Evolutionary conservation across 352 stramenopile genomes (phyloP).

Genomic region (Pythium oligandrum): DNA sequence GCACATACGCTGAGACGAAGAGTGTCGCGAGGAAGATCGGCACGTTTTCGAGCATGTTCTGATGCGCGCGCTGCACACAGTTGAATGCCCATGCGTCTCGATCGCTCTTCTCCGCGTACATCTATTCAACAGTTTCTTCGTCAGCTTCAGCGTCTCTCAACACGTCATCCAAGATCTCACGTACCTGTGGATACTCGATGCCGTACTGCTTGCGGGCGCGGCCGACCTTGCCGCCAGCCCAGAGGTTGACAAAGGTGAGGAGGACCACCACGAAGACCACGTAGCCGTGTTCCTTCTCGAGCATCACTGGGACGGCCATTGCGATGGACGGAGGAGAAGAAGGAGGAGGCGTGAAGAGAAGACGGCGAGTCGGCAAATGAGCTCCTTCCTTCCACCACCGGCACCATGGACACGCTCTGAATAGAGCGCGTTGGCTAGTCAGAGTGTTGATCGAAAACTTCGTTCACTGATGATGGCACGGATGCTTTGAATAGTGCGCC

Average conservation of each 20-base stretch:
- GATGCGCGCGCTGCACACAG: conserved; percentile 88
- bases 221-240: conserved; percentile 54
- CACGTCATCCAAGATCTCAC: background rate
- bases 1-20: conserved; percentile 49
- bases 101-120: conserved; percentile 86
- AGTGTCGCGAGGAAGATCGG: conserved; percentile 56
- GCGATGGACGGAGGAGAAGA: no score
- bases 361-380: no score
- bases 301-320: conserved; percentile 32
- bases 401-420: no score
- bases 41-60: conserved; percentile 90
- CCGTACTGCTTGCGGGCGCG: conserved; percentile 60
- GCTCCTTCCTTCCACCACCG: no score
- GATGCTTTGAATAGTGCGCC: background rate
- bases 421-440: no score
- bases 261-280: conserved; percentile 53
- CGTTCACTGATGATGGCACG: background rate
- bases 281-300: conserved; percentile 60
- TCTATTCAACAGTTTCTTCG: conserved; percentile 22
- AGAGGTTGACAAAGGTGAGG: conserved; percentile 48
- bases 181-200: conserved; percentile 42
- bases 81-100: conserved; percentile 90
- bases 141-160: no score
- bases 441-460: background rate
- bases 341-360: no score